Base-by-base conservation (phyloP, 2,329 filamentous ascomycete genomes). In the Fusarium illudens region DNA sequence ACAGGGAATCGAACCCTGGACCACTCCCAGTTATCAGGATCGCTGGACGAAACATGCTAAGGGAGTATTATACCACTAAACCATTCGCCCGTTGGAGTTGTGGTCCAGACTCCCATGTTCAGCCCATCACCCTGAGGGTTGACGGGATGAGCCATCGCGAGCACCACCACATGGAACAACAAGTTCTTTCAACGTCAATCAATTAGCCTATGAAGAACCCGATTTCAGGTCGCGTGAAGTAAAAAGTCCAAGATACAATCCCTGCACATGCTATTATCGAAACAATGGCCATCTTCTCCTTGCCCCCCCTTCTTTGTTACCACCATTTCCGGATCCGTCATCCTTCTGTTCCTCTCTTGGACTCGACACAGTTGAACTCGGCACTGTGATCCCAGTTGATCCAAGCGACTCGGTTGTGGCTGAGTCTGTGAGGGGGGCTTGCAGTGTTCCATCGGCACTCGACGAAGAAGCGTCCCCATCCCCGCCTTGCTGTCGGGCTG, bases 321-420 rank as follows among this genome's bases (percentile, higher is more conserved):
- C 17, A 11, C 10, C 22, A 27, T 12, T 10, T 10, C 8, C 12
- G 17, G 42, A 12, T 15, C n/a, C 25, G 12, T 46, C 42, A 22
- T 46, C 42, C 22, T n/a, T 27, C 22, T 46, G 22, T 29, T 46
- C 46, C 22, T 29, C 39, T 10, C 10, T 46, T 10, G 42, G 22
- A 4, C n/a, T 62, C 9, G 48, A 53, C 7, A 15, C 0, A 0
- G 19, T 20, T 4, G 36, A n/a, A 15, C 51, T 65, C 3, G 63
- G 62, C 2, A 57, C 20, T 2, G 63, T 65, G 15, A 55, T 37
- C 1, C 37, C 36, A 2, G 63, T 65, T 6, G 29, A 59, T 19
- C 19, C 48, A 12, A 30, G 20, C 6, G 48, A 27, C 25, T 50
- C 46, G 36, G 56, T 62, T 19, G 27, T 22, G 11, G 22, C 7